Conservation (phyloP, 176 grass and related monocot genomes). For the Leersia perrieri region DNA sequence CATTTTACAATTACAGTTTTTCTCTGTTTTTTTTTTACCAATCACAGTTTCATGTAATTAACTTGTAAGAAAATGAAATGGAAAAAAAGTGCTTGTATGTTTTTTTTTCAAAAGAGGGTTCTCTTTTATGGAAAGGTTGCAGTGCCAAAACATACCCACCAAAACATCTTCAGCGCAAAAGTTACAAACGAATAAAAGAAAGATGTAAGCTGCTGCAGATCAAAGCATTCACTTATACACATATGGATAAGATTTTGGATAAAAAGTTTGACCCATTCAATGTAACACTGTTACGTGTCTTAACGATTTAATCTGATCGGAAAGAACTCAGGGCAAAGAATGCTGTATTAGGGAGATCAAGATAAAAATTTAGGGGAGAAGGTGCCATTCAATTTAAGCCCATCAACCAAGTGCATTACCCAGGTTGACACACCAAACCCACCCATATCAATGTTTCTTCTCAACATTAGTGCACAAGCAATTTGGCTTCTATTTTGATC, state of each 20-base stretch:
- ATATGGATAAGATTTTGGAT: slow-evolving; percentile 20
- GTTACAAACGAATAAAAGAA: neutral
- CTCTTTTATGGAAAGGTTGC: neutral
- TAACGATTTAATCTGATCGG: neutral
- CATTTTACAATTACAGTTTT: too few relatives aligned
- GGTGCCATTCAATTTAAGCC: neutral
- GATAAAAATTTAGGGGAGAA: neutral
- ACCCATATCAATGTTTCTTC: too few relatives aligned
- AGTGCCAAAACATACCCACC: neutral
- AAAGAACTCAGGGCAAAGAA: neutral
- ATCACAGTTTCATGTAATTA: neutral
- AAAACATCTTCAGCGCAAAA: neutral
- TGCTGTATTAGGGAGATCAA: neutral
- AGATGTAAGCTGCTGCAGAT: neutral
- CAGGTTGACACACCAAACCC: neutral
- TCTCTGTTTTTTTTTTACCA: neutral
- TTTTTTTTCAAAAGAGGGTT: neutral
- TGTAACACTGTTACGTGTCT: neutral
- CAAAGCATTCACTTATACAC: neutral
- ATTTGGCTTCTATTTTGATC: too few relatives aligned
- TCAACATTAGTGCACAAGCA: too few relatives aligned
- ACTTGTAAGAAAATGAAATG: neutral
- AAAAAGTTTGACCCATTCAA: slow-evolving; percentile 23
- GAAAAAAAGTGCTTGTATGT: neutral
- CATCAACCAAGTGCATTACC: neutral